Evolutionary conservation across 352 stramenopile genomes (phyloP), one percentile per base, ranked within the genome.

Genomic region (Globisporangium cystogenes): DNA sequence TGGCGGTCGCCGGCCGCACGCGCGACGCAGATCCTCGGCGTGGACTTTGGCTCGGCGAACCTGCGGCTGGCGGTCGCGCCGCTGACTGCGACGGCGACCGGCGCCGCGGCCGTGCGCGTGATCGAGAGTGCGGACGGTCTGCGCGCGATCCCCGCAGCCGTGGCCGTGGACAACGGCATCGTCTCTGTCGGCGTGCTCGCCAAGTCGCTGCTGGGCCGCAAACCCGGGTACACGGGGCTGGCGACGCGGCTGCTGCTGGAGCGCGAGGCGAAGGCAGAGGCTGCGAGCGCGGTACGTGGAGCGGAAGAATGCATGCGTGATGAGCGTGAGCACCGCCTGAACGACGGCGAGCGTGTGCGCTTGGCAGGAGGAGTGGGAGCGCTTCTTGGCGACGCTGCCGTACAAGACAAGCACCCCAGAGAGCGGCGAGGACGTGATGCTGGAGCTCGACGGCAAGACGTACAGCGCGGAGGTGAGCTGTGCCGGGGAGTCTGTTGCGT

Each of bases 121-220:
- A 65, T 87, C 26, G 74, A 85, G 52, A 86, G 67, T 33, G 70
- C 70, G 1, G 76, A 88, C 40, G 76, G 76, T 8, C 48, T 80
- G 31, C 65, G 76, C 0, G 70, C 71, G 45, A 77, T 77, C 24
- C 71, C 74, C 11, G 74, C 77, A 10, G 74, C 74, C 0, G 74
- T 88, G 20, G 74, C 74, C 3, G 69, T 86, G 24, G 73, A 85
- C 51, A 88, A 86, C 42, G 77, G 64, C 43, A 70, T 18, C 36
- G 69, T 82, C 18, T 68, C 75, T 20, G 68, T 88, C 10, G 77
- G 74, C 8, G 59, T 72, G 6, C 55, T 88, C 18, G 77, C 74
- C 42, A 67, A 67, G 48, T 50, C 74, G 29, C 40, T 86, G 18
- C 65, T 78, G 23, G 74, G 74, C 0, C 62, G 76, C n/a, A 88